Evolutionary conservation across 2,329 filamentous ascomycete species (phyloP).

Genomic region (Diaporthe humulicola): DNA sequence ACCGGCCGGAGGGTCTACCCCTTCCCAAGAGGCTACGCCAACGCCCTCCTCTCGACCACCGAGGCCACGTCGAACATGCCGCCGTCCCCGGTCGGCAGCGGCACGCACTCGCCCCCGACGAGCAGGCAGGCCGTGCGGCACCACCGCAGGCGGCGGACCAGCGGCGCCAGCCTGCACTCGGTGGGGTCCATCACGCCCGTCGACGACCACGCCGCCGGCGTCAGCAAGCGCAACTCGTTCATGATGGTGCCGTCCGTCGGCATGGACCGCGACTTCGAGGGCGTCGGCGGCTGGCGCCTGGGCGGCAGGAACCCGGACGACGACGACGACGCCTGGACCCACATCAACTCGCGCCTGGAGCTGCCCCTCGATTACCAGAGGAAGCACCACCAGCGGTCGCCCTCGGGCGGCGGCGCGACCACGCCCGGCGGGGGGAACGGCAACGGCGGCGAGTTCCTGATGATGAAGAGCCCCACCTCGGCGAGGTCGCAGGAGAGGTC

Average conservation of each 20-base stretch:
- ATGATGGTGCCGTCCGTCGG: conserved; percentile 61
- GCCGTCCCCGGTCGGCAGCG: conserved; percentile 19
- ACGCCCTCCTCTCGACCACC: conserved; percentile 25
- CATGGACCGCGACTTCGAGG: conserved; percentile 69
- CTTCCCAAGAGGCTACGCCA: conserved; percentile 29
- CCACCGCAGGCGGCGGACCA: conserved; percentile 44
- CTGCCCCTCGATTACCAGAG: conserved; percentile 58
- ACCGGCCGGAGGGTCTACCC: conserved; percentile 53
- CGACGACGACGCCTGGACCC: conserved; percentile 60
- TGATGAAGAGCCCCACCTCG: conserved; percentile 55
- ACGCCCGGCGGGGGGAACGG: conserved; percentile 55
- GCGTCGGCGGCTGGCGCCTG: conserved; percentile 70
- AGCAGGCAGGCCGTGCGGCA: conserved; percentile 31
- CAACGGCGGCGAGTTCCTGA: conserved; percentile 55
- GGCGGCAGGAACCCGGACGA: conserved; percentile 59
- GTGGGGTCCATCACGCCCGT: conserved; percentile 47
- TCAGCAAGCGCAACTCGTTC: conserved; percentile 40
- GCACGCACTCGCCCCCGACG: conserved; percentile 34
- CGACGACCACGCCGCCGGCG: conserved; percentile 48
- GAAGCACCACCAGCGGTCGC: conserved; percentile 59
- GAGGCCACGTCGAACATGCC: conserved; percentile 46
- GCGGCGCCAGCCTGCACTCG: conserved; percentile 48
- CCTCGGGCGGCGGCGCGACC: conserved; percentile 54
- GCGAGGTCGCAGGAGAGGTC: conserved; percentile 45
- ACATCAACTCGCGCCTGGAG: conserved; percentile 66